A percentile compares a stretch with the other conserved stretches of the same genome.
Evolutionary conservation across 768 basidiomycete species (phyloP).

Genomic region (Sporobolomyces pararoseus): DNA sequence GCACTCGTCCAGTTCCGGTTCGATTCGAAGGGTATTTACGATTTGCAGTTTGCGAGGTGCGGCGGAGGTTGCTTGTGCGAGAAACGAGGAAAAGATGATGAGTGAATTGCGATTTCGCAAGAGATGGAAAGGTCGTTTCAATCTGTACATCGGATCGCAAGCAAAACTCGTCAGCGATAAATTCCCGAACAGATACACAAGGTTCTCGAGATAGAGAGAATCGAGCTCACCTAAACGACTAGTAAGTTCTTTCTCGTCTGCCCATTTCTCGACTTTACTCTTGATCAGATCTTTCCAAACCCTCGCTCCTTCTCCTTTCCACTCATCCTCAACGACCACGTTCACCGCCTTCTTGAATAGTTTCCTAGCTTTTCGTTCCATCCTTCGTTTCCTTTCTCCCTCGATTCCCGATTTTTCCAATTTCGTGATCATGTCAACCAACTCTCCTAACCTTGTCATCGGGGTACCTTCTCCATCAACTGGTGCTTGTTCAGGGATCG

Average conservation of each 20-base stretch:
- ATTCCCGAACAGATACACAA: no score
- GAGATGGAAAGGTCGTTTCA: no score
- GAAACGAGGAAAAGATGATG: neutral
- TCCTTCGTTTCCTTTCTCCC: neutral
- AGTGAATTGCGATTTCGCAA: no score
- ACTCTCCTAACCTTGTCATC: neutral
- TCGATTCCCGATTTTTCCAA: neutral
- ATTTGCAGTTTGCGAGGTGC: neutral
- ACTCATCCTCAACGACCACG: constrained; percentile 4
- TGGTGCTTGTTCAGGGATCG: neutral
- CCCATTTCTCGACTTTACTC: neutral
- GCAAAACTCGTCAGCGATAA: no score
- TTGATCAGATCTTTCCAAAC: constrained; percentile 4
- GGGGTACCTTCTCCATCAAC: constrained; percentile 2
- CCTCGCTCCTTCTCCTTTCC: constrained; percentile 4
- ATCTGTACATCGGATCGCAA: no score
- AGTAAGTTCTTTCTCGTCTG: neutral
- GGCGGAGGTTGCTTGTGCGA: neutral
- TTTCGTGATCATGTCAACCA: neutral
- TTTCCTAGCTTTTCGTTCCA: neutral
- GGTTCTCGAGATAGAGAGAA: no score
- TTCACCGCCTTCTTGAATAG: neutral
- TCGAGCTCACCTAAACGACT: no score
- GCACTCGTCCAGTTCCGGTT: no score
- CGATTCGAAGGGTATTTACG: no score